These are phyloP conservation scores for Paraconiothyrium sp. DNA, from an alignment of 2,329 filamentous ascomycete species.

Conservation along the genomic window DNA sequence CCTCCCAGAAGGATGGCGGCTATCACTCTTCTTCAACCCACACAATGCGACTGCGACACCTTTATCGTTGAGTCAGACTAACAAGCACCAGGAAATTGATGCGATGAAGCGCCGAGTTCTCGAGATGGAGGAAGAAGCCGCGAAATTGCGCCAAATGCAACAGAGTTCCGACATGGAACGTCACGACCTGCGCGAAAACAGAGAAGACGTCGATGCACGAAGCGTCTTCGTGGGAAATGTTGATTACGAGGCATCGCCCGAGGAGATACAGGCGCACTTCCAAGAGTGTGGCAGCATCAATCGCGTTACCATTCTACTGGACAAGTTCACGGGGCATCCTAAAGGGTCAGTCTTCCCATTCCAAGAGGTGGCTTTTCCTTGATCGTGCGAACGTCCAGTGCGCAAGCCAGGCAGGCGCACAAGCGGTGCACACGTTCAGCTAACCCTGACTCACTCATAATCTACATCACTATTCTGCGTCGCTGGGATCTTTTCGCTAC, in stretches of 20 bases:
- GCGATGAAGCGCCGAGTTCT: slow-evolving; percentile 64
- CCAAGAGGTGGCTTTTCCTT: slow-evolving; percentile 52
- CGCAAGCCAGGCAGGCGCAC: slow-evolving; percentile 15
- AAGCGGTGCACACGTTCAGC: slow-evolving; percentile 10
- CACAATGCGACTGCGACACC: slow-evolving; percentile 16
- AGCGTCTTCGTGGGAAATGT: slow-evolving; percentile 99
- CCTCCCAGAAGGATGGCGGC: background rate
- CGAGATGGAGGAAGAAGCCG: slow-evolving; percentile 67
- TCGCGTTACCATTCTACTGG: slow-evolving; percentile 93
- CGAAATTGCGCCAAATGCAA: slow-evolving; percentile 65
- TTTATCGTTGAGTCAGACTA: slow-evolving; percentile 1
- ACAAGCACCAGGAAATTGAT: slow-evolving; percentile 48
- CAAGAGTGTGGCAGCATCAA: slow-evolving; percentile 98
- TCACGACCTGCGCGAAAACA: slow-evolving; percentile 86
- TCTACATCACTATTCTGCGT: slow-evolving; percentile 19
- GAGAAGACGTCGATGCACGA: slow-evolving; percentile 92
- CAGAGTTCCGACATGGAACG: slow-evolving; percentile 80
- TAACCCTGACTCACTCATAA: slow-evolving; percentile 10
- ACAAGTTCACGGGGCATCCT: slow-evolving; percentile 99
- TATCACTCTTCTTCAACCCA: slow-evolving; percentile 11
- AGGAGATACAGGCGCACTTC: slow-evolving; percentile 98
- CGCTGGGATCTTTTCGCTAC: slow-evolving; percentile 57
- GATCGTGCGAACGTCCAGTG: slow-evolving; percentile 23
- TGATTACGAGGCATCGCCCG: slow-evolving; percentile 94
- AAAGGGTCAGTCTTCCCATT: slow-evolving; percentile 78